Percentiles rank a stretch among this genome's conserved stretches.
Conservation (phyloP, 2,329 filamentous ascomycete genomes). For the Aspergillus sp. region DNA sequence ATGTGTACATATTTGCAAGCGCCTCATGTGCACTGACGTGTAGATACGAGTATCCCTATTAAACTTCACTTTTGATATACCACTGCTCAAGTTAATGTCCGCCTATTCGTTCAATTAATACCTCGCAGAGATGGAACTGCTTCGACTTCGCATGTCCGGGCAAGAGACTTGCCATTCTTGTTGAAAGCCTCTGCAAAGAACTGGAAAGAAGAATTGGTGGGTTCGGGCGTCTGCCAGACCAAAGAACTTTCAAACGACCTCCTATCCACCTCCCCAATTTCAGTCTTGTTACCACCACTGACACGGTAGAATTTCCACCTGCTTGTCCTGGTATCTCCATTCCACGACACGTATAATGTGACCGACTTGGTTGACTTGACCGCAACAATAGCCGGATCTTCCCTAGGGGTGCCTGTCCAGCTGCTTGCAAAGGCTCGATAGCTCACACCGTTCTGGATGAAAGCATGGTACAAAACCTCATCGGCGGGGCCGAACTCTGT, state of each 20-base stretch:
- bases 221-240: neutral
- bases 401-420: conserved; percentile 35
- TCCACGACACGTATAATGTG: conserved; percentile 54
- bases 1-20: too few species aligned
- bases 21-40: too few species aligned
- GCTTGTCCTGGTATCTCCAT: conserved; percentile 48
- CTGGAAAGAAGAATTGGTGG: neutral
- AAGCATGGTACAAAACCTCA: conserved; percentile 33
- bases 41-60: too few species aligned
- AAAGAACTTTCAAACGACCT: neutral
- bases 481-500: conserved; percentile 27
- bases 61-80: too few species aligned
- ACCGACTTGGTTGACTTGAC: conserved; percentile 27
- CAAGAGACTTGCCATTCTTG: neutral
- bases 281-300: neutral
- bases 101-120: neutral
- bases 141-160: neutral
- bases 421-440: conserved; percentile 40
- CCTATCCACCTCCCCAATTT: neutral
- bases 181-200: neutral
- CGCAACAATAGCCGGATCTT: conserved; percentile 34
- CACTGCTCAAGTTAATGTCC: neutral
- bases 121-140: neutral
- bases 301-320: conserved; percentile 48
- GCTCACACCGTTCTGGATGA: conserved; percentile 34